These are phyloP conservation scores for Nematocida ironsii DNA, from an alignment of 371 early-diverging fungal species.

Conservation along the genomic window DNA sequence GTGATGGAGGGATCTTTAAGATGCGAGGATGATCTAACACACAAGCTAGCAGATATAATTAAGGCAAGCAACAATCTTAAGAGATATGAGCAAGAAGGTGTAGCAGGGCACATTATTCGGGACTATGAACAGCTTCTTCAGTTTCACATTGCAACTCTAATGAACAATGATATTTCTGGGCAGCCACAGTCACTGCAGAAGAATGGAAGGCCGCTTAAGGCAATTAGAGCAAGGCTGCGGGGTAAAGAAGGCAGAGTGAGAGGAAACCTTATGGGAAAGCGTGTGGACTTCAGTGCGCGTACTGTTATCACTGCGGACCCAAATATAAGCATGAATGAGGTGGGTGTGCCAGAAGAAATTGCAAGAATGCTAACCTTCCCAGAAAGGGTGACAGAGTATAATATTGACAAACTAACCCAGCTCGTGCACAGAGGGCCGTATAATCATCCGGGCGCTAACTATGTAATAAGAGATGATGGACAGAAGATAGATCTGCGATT, in stretches of 20 bases:
- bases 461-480: slow-evolving; percentile 90
- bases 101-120: slow-evolving; percentile 84
- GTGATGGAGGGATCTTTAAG: slow-evolving; percentile 84
- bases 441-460: slow-evolving; percentile 96
- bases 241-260: slow-evolving; percentile 98
- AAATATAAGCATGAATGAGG: slow-evolving; percentile 89
- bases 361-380: slow-evolving; percentile 95
- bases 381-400: slow-evolving; percentile 93
- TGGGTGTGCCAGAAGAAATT: slow-evolving; percentile 94
- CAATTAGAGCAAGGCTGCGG: slow-evolving; percentile 91
- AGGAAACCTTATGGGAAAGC: slow-evolving; percentile 99
- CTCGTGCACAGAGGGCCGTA: slow-evolving; percentile 89
- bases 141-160: slow-evolving; percentile 94
- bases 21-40: slow-evolving; percentile 94
- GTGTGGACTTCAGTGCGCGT: slow-evolving; percentile 98
- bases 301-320: slow-evolving; percentile 99
- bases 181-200: slow-evolving; percentile 89
- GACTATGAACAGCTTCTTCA: slow-evolving; percentile 90
- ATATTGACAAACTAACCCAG: slow-evolving; percentile 81
- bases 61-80: slow-evolving; percentile 87
- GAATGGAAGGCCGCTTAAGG: slow-evolving; percentile 90
- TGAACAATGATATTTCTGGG: slow-evolving; percentile 96
- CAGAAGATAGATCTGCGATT: slow-evolving; percentile 90
- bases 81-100: slow-evolving; percentile 85
- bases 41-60: slow-evolving; percentile 84